phyloP scores from a whole-genome alignment of 2,329 filamentous ascomycete species.

The Cadophora gregata region DNA sequence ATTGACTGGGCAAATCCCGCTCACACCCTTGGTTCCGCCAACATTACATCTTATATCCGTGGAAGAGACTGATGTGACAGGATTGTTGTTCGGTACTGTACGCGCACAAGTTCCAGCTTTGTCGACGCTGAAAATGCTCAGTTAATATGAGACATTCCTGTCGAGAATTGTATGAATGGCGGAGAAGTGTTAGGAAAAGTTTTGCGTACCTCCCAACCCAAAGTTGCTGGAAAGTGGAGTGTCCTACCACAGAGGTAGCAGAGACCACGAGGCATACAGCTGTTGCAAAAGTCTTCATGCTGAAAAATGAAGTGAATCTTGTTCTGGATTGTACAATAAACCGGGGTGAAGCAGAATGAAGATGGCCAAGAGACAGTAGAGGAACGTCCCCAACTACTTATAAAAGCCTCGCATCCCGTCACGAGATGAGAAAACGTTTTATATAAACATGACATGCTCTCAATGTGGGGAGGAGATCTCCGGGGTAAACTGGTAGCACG shows the following conservation, averaged over 20 bases:
- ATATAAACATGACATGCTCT: constrained; percentile 18
- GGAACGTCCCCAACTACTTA: constrained; percentile 13
- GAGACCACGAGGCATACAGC: constrained; percentile 32
- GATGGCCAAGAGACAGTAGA: not conserved
- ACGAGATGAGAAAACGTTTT: not conserved
- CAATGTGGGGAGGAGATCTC: constrained; percentile 11
- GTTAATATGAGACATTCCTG: not conserved
- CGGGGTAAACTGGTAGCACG: constrained; percentile 3
- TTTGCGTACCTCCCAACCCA: constrained; percentile 45
- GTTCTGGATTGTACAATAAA: not conserved
- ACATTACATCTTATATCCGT: constrained; percentile 58
- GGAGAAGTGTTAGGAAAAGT: not conserved
- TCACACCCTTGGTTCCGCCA: constrained; percentile 45
- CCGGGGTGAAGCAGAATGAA: not conserved
- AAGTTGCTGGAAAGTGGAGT: constrained; percentile 48
- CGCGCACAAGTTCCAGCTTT: constrained; percentile 54
- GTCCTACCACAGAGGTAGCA: constrained; percentile 50
- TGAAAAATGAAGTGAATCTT: not conserved
- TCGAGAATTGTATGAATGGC: too few relatives aligned
- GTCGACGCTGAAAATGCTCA: constrained; percentile 49
- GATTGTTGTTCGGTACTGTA: constrained; percentile 56
- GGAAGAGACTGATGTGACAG: constrained; percentile 55
- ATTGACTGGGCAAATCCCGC: constrained; percentile 42
- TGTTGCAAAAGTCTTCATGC: constrained; percentile 8
- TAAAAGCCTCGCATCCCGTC: not conserved